Base-by-base conservation (phyloP, 306 rosid species). In the Luffa acutangula region DNA sequence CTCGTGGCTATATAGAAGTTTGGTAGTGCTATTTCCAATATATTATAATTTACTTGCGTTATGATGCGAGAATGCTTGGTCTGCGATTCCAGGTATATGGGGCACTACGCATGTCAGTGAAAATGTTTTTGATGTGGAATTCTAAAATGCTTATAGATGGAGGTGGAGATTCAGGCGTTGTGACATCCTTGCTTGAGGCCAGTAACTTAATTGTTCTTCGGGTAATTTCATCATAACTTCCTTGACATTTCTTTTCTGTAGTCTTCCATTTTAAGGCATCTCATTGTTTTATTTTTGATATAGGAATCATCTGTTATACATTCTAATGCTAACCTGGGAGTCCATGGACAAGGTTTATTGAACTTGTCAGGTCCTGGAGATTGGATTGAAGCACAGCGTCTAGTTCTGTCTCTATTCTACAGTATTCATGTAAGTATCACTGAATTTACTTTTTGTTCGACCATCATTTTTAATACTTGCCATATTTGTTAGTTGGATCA, bases 71-170 rank as follows among this genome's bases (percentile, higher is more conserved):
- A 63, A 18, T 78, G 7, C 15, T 37, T 58, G 75, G 9, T 56
- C 37, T 82, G 11, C 62, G 80, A 63, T 52, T 82, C 49, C 84
- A 95, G 99, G 98, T 96, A 52, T 96, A 91, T 82, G 99, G 99
- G 64, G 98, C 99, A 58, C 84, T 96, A 57, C 99, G 99, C 78
- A 96, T 96, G 99, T 85, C 99, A 70, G 97, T 96, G 80, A 96
- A 96, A 85, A 93, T 96, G 93, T 96, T 96, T 87, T 89, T 96
- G 93, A 96, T 96, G 99, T 96, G 99, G 98, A 93, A 96, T 88
- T 96, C 98, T 70, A 86, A 87, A 84, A 79, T 96, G 97, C 92
- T 93, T 78, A 93, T 96, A 79, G 97, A 96, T 84, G 97, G 94
- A 0, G 98, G 98, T 67, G 96, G 91, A 69, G 99, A 93, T 80